Percentiles rank a stretch among this genome's conserved stretches.
These are phyloP conservation scores for Centella asiatica DNA, from an alignment of 129 eudicot genomes.

Conservation along the genomic window DNA sequence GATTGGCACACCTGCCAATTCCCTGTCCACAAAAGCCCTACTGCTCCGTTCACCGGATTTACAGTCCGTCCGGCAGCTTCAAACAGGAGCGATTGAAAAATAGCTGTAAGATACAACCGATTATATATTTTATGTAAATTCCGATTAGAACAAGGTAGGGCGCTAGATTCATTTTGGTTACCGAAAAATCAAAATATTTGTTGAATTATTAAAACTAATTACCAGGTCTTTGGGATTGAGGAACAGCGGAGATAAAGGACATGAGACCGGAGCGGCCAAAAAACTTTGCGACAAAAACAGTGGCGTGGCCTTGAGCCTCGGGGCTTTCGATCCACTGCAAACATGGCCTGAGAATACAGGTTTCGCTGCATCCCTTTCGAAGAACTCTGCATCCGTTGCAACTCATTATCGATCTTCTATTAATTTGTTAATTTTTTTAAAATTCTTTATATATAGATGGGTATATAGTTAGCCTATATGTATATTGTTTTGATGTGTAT, in stretches of 20 bases:
- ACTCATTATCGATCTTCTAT: constrained; percentile 34
- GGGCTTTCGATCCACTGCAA: constrained; percentile 73
- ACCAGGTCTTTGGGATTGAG: constrained; percentile 73
- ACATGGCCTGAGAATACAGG: constrained; percentile 72
- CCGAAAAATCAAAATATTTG: too few species aligned
- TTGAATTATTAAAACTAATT: too few species aligned
- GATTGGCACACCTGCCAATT: constrained; percentile 94
- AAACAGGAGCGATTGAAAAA: constrained; percentile 79
- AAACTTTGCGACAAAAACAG: constrained; percentile 86
- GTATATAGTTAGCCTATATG: too few species aligned
- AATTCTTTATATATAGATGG: too few species aligned
- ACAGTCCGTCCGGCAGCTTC: constrained; percentile 98
- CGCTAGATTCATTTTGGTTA: too few species aligned
- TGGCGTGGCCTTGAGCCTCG: constrained; percentile 88
- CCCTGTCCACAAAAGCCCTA: constrained; percentile 79
- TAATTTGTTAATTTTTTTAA: too few species aligned
- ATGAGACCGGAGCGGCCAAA: constrained; percentile 95
- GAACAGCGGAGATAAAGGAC: constrained; percentile 85
- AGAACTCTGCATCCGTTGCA: constrained; percentile 94
- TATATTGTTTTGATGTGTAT: neutral
- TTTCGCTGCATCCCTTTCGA: constrained; percentile 83
- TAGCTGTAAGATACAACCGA: constrained; percentile 58
- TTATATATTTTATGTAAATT: too few species aligned
- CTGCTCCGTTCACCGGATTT: constrained; percentile 92
- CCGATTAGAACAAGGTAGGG: too few species aligned